Evolutionary conservation across 2,329 filamentous ascomycete genomes (phyloP), one percentile per base, ranked within the genome.

Genomic region (Fusarium robinianum): DNA sequence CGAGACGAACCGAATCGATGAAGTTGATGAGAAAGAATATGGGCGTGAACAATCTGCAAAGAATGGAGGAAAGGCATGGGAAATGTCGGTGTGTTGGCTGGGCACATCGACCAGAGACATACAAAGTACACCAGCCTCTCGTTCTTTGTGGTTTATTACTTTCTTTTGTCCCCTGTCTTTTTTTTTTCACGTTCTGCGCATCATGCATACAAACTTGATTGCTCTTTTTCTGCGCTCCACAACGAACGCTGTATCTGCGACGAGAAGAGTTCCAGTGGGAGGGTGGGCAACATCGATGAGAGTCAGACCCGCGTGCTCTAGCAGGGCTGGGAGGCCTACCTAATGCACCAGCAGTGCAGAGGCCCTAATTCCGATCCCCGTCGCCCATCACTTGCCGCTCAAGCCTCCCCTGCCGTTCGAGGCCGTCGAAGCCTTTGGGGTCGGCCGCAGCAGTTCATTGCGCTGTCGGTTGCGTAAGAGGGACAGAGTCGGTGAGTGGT

Each of bases 1-100:
- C 44, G 34, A 37, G 33, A 32, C 40, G 51, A 43, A 39, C 35
- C 41, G 26, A 46, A 31, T 16, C 11, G 22, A n/a, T n/a, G n/a
- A n/a, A n/a, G n/a, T n/a, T n/a, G n/a, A n/a, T n/a, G n/a, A n/a
- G n/a, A n/a, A n/a, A n/a, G n/a, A n/a, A n/a, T n/a, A n/a, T n/a
- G n/a, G n/a, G n/a, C n/a, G n/a, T n/a, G n/a, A 46, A 36, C 41
- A 26, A 49, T 37, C 12, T 22, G 18, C 47, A 47, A 44, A n/a
- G n/a, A n/a, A n/a, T n/a, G n/a, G n/a, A n/a, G n/a, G 46, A 49
- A 48, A 57, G 45, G 27, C 49, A 52, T 46, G 46, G 40, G 53
- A 60, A 58, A 54, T 58, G 57, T 60, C 57, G 57, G 57, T 60
- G 57, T 56, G 53, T 36, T 53, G 34, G 36, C n/a, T n/a, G n/a